Evolutionary conservation across 108 stramenopile species (phyloP), one percentile per base, ranked within the genome.

Genomic region (Aureococcus anophagefferens): DNA sequence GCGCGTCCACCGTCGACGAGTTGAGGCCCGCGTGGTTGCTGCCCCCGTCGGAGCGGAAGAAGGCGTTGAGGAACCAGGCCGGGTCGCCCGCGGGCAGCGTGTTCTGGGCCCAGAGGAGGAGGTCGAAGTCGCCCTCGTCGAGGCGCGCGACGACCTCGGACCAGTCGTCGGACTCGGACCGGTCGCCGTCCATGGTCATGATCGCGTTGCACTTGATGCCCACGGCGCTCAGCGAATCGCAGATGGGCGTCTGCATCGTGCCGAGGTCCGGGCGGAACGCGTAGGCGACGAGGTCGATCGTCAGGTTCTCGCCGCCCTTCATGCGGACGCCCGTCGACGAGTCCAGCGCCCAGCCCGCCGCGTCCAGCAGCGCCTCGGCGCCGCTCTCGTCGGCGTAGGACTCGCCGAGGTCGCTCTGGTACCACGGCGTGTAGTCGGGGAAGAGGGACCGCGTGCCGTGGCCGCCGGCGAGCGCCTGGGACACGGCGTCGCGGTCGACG

Each of bases 91-190:
- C 35, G 14, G 73, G 66, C 32, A 74, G 37, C 30, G 67, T 68
- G 62, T 74, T 66, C 35, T 74, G 73, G 7, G 73, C 66, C 73
- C 73, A 74, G 31, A 74, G 35, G 31, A 74, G 73, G 67, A 74
- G 25, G 46, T 74, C 75, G 63, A 76, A 76, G 33, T 31, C 70
- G 18, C 75, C 35, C 11, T 70, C 75, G 29, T 62, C 69, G 17
- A 76, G 64, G 69, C 69, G 63, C 9, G 1, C 62, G 30, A 13
- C 0, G 17, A 70, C 65, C 35, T 76, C 75, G 35, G 18, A 5
- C 75, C 75, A 76, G 31, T 76, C 75, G 33, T 51, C 21, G 64
- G 69, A 67, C 9, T 44, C 5, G 40, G 13, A 13, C 9, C 13
- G 13, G 13, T 5, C 13, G 9, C 40, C 40, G 40, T 44, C 40